Evolutionary conservation across 2,329 filamentous ascomycete species (phyloP), one percentile per base, ranked within the genome.

Genomic region (Pseudogymnoascus sp.): DNA sequence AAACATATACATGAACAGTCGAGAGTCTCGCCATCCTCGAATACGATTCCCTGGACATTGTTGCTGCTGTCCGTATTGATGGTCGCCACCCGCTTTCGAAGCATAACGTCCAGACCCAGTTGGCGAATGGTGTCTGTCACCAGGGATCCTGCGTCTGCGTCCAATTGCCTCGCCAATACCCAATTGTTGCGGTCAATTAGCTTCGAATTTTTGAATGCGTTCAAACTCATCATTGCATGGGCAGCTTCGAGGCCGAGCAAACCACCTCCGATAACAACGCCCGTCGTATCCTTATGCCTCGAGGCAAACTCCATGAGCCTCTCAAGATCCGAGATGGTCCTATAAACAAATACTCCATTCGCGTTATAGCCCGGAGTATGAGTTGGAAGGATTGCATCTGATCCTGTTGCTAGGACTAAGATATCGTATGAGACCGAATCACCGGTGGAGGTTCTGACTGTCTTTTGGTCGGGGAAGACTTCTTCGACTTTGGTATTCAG

Each of bases 191-290:
- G 82, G 74, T 96, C 92, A 60, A 96, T 85, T 7, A 96, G 78
- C 67, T 86, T 89, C 60, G 96, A 88, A 63, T 85, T 84, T 11
- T 82, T 79, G 70, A 89, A 95, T 60, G 86, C 83, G 68, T 89
- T 82, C 7, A 96, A 78, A 71, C 96, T 91, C 78, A 92, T 87
- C 90, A 96, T 92, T 1, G 92, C 92, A 70, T 96, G 94, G 35
- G 91, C 92, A 2, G 92, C 92, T 76, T 96, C 92, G 0, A 97
- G 82, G 0, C 92, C 92, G 0, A 96, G 80, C 23, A 97, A 75
- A 0, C 92, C 92, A 60, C 92, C 92, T 23, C 92, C 92, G 3
- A 96, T 89, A 0, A 94, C 91, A 4, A 86, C 83, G 0, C 89
- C 91, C 2, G 83, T 82, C 2, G 86, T 84, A 4, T 85, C 90